phyloP scores from a whole-genome alignment of 805 yeast genomes.

The Saturnispora quitensis region DNA sequence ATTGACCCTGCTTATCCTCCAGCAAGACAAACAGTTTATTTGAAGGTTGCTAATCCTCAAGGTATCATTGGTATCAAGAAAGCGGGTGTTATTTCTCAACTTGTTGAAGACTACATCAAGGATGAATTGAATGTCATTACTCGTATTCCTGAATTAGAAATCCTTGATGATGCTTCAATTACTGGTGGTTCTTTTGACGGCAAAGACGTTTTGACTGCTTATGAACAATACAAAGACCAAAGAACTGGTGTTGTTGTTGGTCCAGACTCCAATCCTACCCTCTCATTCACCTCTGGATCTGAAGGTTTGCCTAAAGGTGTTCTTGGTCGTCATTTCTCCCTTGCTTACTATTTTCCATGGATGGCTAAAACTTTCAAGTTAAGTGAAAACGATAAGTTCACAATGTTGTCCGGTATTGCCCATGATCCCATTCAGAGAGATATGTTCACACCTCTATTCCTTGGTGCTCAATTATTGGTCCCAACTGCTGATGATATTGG shows the following conservation, averaged over 20 bases:
- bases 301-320: slow-evolving; percentile 99
- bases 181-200: slow-evolving; percentile 44
- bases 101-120: slow-evolving; percentile 70
- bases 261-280: slow-evolving; percentile 95
- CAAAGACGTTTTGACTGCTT: slow-evolving; percentile 42
- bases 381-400: slow-evolving; percentile 74
- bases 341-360: slow-evolving; percentile 98
- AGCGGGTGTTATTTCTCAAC: slow-evolving; percentile 74
- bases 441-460: slow-evolving; percentile 93
- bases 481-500: slow-evolving; percentile 98
- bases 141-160: slow-evolving; percentile 65
- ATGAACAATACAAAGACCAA: slow-evolving; percentile 36
- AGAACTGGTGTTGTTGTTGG: slow-evolving; percentile 90
- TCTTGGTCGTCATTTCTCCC: slow-evolving; percentile 91
- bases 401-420: slow-evolving; percentile 98
- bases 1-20: slow-evolving; percentile 99
- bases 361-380: slow-evolving; percentile 83
- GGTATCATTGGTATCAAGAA: slow-evolving; percentile 85
- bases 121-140: slow-evolving; percentile 66
- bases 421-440: slow-evolving; percentile 99
- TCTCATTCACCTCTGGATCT: slow-evolving; percentile 94
- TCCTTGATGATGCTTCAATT: slow-evolving; percentile 67
- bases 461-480: slow-evolving; percentile 87
- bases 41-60: slow-evolving; percentile 86
- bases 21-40: slow-evolving; percentile 88